Base-by-base conservation (phyloP, 140 eudicot genomes). In the Anethum foeniculum region DNA sequence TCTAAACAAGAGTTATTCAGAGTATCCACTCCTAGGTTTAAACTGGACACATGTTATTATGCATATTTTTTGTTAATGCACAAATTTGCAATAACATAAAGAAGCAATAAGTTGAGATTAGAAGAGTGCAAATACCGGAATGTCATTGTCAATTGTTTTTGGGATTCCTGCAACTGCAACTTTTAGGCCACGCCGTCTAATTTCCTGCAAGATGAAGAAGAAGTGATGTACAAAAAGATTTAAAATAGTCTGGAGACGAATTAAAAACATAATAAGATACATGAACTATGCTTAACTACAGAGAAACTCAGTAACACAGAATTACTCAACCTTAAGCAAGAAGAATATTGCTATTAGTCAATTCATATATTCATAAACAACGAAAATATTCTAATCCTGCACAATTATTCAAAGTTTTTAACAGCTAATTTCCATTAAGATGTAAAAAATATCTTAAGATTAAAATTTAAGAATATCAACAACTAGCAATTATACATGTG, bases 81-180 rank as follows among this genome's bases (percentile, higher is more conserved):
- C 41, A 67, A 32, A 64, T 44, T 79, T 64, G 49, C 43, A 16
- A 28, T 41, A 14, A 64, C 16, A 79, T 36, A 72, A 41, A 23
- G 10, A 41, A 41, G 32, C 27, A 27, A 41, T 28, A 15, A n/a
- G 28, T 65, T 3, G 56, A 73, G 11, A 39, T 23, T 21, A 72
- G 16, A 39, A 72, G 27, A 73, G 28, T 8, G 18, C 77, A 43
- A 51, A 71, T 89, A 93, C 98, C 90, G 98, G 91, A 64, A 93
- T 93, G 81, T 93, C 98, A 86, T 93, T 93, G 80, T 93, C 98
- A 81, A 93, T 93, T 41, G 98, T 93, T 85, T 93, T 93, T 11
- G 98, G 98, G 77, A 93, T 93, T 56, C 98, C 98, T 56, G 98
- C 96, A 84, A 93, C 93, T 46, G 83, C 87, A 82, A 90, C 96